Conservation (phyloP, 78 protist species). For the Dictyostelium capitatum region DNA sequence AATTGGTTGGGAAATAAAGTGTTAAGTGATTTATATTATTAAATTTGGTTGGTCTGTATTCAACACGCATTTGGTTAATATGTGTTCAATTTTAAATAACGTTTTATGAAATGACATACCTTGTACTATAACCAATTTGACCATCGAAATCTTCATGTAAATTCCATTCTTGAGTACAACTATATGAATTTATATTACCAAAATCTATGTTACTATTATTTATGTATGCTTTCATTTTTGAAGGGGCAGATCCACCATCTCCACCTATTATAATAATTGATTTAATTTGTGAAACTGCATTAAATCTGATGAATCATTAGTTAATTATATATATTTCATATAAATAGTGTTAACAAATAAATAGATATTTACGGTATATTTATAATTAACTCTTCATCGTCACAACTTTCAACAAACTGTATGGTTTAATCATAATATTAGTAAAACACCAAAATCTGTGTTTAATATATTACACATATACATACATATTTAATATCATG, state of each 20-base stretch:
- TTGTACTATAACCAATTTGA: conserved; percentile 54
- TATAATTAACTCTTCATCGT: conserved; percentile 74
- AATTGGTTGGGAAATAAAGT: conserved; percentile 65
- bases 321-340: not conserved
- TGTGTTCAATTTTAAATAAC: not conserved
- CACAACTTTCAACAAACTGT: conserved; percentile 73
- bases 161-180: conserved; percentile 82
- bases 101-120: not conserved
- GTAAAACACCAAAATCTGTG: not conserved
- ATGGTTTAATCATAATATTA: too few species aligned
- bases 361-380: conserved; percentile 74
- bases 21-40: conserved; percentile 61
- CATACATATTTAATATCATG: conserved; percentile 16
- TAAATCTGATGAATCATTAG: conserved; percentile 20
- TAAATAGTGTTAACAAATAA: not conserved
- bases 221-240: conserved; percentile 65
- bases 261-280: conserved; percentile 83
- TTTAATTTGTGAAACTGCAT: conserved; percentile 64
- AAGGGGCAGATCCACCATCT: conserved; percentile 58
- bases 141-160: conserved; percentile 78
- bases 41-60: conserved; percentile 68
- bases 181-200: conserved; percentile 26
- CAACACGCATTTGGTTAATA: too few species aligned
- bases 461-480: not conserved
- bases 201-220: conserved; percentile 79